phyloP scores from a whole-genome alignment of 306 rosid species.

The Canavalia gladiata region DNA sequence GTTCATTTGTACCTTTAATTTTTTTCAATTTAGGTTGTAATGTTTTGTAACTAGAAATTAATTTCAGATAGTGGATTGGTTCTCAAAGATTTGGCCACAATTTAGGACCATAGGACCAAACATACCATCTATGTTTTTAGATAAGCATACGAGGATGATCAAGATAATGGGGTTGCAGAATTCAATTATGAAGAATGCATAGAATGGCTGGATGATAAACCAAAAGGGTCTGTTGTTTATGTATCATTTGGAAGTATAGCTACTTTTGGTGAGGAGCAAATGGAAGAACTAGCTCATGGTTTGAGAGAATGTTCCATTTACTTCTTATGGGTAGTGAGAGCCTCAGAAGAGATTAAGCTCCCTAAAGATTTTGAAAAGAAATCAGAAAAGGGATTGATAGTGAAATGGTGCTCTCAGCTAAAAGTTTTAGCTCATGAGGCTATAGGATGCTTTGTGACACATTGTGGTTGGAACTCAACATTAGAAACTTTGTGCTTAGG shows the following conservation, averaged over 20 bases:
- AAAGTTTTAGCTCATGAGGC: conserved; percentile 43
- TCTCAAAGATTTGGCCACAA: conserved; percentile 47
- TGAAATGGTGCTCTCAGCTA: conserved; percentile 46
- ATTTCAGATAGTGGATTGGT: conserved; percentile 49
- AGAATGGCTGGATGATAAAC: conserved; percentile 51
- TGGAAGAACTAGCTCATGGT: conserved; percentile 32
- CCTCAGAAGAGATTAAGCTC: conserved; percentile 37
- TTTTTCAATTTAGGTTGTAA: not conserved
- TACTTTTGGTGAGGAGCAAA: conserved; percentile 30
- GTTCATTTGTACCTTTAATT: too few species aligned
- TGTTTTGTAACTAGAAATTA: not conserved
- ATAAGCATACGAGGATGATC: conserved; percentile 50
- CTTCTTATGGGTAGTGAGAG: conserved; percentile 49
- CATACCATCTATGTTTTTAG: conserved; percentile 53
- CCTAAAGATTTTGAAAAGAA: conserved; percentile 44
- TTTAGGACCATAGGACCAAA: conserved; percentile 58
- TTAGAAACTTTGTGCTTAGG: conserved; percentile 48
- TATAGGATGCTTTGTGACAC: conserved; percentile 47
- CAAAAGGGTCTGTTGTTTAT: conserved; percentile 50
- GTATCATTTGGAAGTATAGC: conserved; percentile 44
- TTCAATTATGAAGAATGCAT: conserved; percentile 50
- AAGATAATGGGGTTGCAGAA: conserved; percentile 44
- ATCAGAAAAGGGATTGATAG: conserved; percentile 39
- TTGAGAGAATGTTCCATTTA: conserved; percentile 33
- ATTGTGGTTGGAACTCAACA: conserved; percentile 52